These are phyloP conservation scores for Blastomyces parvus DNA, from an alignment of 2,329 filamentous ascomycete species.

Conservation along the genomic window DNA sequence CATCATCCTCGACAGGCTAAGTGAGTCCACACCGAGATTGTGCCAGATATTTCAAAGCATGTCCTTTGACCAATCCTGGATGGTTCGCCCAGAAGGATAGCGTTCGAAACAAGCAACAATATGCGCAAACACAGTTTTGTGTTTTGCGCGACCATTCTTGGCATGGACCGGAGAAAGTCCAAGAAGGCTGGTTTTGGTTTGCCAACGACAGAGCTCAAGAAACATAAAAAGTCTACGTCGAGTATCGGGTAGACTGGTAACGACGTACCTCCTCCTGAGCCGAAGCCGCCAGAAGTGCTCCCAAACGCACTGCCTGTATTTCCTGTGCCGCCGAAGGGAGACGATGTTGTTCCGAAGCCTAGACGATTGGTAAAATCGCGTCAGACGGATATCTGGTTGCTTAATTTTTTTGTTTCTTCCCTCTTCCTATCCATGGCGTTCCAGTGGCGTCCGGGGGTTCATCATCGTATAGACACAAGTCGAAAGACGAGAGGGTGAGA, in stretches of 20 bases:
- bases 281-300: constrained; percentile 19
- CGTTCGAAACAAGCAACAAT: neutral
- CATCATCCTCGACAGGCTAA: neutral
- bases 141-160: constrained; percentile 1
- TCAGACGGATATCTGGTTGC: constrained; percentile 12
- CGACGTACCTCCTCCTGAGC: constrained; percentile 23
- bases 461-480: neutral
- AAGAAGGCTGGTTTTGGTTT: neutral
- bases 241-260: constrained; percentile 4
- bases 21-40: neutral
- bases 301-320: constrained; percentile 20
- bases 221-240: constrained; percentile 1
- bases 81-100: constrained; percentile 1
- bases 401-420: neutral
- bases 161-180: neutral
- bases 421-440: constrained; percentile 3
- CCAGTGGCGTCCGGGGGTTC: constrained; percentile 8
- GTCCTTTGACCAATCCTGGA: neutral
- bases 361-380: constrained; percentile 14
- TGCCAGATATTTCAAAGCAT: neutral
- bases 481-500: neutral
- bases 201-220: neutral
- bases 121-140: neutral
- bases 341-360: constrained; percentile 32
- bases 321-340: constrained; percentile 29